phyloP scores from a whole-genome alignment of 768 basidiomycete species.

The Phaeolepiota aurea region DNA sequence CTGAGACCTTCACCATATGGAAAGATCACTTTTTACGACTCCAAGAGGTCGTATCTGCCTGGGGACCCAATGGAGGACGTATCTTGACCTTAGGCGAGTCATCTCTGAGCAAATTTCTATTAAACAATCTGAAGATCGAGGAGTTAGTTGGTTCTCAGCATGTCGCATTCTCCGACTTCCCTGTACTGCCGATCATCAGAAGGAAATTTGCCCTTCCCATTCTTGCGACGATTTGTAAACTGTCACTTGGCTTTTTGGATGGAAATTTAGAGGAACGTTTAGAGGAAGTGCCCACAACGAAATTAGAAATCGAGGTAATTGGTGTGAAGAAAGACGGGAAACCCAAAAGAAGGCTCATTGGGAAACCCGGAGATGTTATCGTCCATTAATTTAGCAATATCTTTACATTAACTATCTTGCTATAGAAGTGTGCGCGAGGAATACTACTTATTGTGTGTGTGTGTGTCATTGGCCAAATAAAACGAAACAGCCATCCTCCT shows the following conservation, averaged over 20 bases:
- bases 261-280: constrained; percentile 25
- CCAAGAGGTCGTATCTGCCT: constrained; percentile 40
- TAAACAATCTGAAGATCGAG: constrained; percentile 1
- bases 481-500: constrained; percentile 1
- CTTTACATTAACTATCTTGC: no score
- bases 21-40: constrained; percentile 60
- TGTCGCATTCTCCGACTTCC: constrained; percentile 39
- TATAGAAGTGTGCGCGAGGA: no score
- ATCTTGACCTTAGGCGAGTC: constrained; percentile 42
- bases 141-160: constrained; percentile 35
- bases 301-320: constrained; percentile 30
- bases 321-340: constrained; percentile 36
- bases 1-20: constrained; percentile 76
- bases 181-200: constrained; percentile 30
- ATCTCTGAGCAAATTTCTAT: background rate
- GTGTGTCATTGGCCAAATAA: constrained; percentile 1
- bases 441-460: no score
- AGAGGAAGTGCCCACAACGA: constrained; percentile 15
- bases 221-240: constrained; percentile 22
- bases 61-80: constrained; percentile 37
- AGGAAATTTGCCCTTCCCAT: constrained; percentile 21
- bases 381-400: no score
- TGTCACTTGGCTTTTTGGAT: constrained; percentile 37
- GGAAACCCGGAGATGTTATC: constrained; percentile 35
- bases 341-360: constrained; percentile 33